Percentiles rank a stretch among this genome's conserved stretches.
Conservation (phyloP, 768 basidiomycete species). For the Sporobolomyces roseus region DNA sequence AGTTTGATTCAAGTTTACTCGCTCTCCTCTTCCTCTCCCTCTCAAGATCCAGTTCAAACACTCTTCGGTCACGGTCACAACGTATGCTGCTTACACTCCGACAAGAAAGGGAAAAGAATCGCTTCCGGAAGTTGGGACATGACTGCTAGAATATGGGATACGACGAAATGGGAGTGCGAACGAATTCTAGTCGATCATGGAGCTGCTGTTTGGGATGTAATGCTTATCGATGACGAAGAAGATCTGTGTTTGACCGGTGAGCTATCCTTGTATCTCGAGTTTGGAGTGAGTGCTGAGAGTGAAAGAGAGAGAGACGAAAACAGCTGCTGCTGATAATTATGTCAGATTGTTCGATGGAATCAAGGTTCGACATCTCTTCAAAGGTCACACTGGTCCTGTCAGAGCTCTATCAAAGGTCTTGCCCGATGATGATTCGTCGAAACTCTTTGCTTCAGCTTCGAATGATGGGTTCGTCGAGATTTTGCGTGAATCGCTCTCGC, state of each 20-base stretch:
- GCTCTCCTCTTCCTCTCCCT: constrained; percentile 50
- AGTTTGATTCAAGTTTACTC: constrained; percentile 77
- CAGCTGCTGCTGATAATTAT: constrained; percentile 88
- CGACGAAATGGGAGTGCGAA: constrained; percentile 61
- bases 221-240: constrained; percentile 56
- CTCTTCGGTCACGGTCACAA: constrained; percentile 84
- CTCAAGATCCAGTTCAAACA: constrained; percentile 60
- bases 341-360: constrained; percentile 63
- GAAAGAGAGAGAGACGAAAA: background rate
- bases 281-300: background rate
- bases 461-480: constrained; percentile 73
- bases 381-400: constrained; percentile 81
- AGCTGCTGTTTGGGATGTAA: constrained; percentile 90
- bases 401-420: constrained; percentile 68
- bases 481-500: background rate
- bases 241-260: constrained; percentile 43
- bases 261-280: background rate
- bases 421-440: constrained; percentile 59
- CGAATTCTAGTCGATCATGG: constrained; percentile 75
- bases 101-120: background rate
- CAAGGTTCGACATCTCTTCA: constrained; percentile 62
- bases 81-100: constrained; percentile 71
- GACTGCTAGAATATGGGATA: constrained; percentile 30
- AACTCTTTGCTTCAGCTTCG: constrained; percentile 85
- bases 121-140: constrained; percentile 37